Base-by-base conservation (phyloP, 257 asterid genomes). In the Solanum chilense region DNA sequence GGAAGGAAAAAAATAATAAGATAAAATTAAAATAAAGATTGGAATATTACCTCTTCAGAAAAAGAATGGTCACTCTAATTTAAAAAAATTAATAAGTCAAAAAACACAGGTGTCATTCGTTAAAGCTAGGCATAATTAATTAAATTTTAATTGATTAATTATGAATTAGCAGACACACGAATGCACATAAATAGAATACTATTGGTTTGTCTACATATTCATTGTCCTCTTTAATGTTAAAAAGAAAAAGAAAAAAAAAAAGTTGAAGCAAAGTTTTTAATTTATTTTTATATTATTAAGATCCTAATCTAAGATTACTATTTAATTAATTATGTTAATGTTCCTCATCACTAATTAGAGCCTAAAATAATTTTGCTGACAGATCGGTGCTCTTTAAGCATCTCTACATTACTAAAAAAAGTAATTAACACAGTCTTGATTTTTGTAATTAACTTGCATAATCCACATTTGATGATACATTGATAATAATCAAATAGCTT, bases 121-220 rank as follows among this genome's bases (percentile, higher is more conserved):
- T 90, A 90, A 89, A 89, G 91, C 84, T 86, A 88, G 9, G 78
- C 39, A 70, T 88, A 74, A 85, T 29, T 47, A 86, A 86, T 84
- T 69, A 18, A 68, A 52, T 70, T 86, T 77, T 80, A 44, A 87
- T 83, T 87, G 88, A 85, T 27, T 86, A 88, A 71, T 89, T 88
- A 85, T 90, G 82, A 29, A 27, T 75, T 49, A 89, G 56, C 86
- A 83, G 73, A 52, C 89, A 76, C 83, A 73, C 87, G 80, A 84
- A 84, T 70, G 77, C 92, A 90, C 92, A 85, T 85, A 82, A 42
- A 68, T 47, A 33, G 37, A 45, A 56, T 15, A 87, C 74, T 64
- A 90, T 90, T 90, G 92, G 92, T 60, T 76, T 89, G 91, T 35
- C 39, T 35, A 7, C 39, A 35, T 35, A 35, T 35, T 35, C 39